Percentiles rank a stretch among this genome's conserved stretches.
phyloP scores from a whole-genome alignment of 805 yeast species.

The Starmerella bacillaris region DNA sequence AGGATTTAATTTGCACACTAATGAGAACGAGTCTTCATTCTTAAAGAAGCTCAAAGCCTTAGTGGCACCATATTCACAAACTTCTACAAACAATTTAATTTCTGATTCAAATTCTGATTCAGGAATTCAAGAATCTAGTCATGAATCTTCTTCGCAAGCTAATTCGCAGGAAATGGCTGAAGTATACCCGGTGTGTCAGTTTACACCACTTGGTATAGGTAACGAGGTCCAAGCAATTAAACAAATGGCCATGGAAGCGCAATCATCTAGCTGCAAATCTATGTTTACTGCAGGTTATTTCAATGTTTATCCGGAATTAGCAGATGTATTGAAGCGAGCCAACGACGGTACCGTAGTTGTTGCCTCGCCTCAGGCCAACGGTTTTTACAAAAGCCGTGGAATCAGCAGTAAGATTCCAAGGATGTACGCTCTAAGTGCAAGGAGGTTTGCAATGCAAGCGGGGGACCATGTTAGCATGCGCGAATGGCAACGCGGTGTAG shows the following conservation, averaged over 20 bases:
- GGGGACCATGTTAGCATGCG: constrained; percentile 35
- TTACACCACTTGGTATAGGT: constrained; percentile 66
- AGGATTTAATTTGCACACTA: constrained; percentile 2
- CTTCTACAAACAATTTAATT: not conserved
- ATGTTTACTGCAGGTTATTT: constrained; percentile 92
- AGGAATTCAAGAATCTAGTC: not conserved
- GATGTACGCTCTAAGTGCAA: constrained; percentile 66
- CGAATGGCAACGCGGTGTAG: constrained; percentile 82
- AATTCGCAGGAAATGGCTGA: constrained; percentile 16
- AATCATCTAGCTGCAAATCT: constrained; percentile 30
- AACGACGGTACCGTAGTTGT: constrained; percentile 49
- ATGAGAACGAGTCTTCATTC: not conserved
- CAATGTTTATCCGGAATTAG: constrained; percentile 67
- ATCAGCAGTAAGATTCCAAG: constrained; percentile 66
- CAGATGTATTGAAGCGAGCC: constrained; percentile 33
- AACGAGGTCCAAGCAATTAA: constrained; percentile 62
- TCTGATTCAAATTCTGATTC: not conserved
- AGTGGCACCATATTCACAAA: not conserved
- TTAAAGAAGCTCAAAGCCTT: not conserved
- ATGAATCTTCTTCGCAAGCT: not conserved
- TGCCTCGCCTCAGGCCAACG: constrained; percentile 88
- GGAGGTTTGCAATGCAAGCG: constrained; percentile 38
- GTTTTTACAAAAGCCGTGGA: constrained; percentile 74
- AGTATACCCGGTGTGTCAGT: constrained; percentile 81
- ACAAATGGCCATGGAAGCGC: constrained; percentile 3